Conservation (phyloP, 1,284 basidiomycete genomes). For the Tilletia walkeri region DNA sequence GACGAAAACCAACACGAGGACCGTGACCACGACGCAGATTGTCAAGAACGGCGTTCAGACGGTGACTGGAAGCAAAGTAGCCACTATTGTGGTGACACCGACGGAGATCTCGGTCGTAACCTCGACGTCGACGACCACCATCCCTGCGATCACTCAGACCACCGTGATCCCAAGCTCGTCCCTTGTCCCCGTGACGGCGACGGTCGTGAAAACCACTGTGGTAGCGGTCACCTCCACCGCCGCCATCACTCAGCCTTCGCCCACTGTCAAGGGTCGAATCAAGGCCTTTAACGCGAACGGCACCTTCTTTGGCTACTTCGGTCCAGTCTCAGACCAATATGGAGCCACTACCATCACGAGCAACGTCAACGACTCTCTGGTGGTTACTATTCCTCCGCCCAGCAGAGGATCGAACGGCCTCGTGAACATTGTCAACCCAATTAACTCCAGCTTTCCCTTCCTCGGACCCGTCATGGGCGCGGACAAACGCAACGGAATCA, state of each 20-base stretch:
- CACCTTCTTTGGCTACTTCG: not conserved
- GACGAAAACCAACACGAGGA: not conserved
- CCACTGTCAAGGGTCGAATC: not conserved
- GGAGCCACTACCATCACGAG: not conserved
- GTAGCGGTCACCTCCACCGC: not conserved
- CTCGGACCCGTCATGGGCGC: too few relatives aligned
- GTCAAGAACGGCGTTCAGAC: not conserved
- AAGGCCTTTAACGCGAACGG: not conserved
- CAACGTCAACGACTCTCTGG: not conserved
- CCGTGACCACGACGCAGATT: not conserved
- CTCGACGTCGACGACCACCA: not conserved
- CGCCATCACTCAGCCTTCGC: not conserved
- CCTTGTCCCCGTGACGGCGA: slow-evolving; percentile 11
- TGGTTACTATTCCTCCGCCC: not conserved
- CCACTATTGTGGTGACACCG: not conserved
- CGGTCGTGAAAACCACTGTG: not conserved
- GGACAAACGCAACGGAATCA: too few relatives aligned
- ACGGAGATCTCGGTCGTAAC: not conserved
- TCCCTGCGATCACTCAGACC: not conserved
- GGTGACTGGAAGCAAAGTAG: not conserved
- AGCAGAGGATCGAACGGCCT: too few relatives aligned
- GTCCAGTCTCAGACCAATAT: not conserved
- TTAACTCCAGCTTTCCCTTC: too few relatives aligned
- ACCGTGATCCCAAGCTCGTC: not conserved
- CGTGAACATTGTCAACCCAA: too few relatives aligned